Evolutionary conservation across 2,329 filamentous ascomycete genomes (phyloP), one percentile per base, ranked within the genome.

Genomic region (Chaetothyriales sp.): DNA sequence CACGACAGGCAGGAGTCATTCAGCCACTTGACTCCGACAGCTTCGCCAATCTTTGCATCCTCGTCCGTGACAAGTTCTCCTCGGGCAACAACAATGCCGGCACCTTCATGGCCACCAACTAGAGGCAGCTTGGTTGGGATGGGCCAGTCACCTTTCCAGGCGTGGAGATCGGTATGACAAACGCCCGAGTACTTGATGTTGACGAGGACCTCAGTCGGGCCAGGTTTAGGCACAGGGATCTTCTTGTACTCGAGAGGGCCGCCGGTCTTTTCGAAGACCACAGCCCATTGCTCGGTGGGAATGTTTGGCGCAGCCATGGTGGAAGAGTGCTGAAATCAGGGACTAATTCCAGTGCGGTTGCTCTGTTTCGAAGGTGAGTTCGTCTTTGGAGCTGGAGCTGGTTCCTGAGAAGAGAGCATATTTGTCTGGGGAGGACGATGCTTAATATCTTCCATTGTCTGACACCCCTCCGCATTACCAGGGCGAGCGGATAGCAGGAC

Each of bases 101-200:
- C 87, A 62, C 88, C 79, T 65, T 81, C 78, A 65, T 81, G 77
- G 12, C 63, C 63, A 64, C 89, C 89, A 51, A 95, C 83, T 15
- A 95, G 77, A 32, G 88, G 87, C 55, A 90, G 72, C 73, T 94
- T 94, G 64, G 78, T 78, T n/a, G 73, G 67, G 48, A 95, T 69
- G 48, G 89, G 88, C 88, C 88, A 95, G 73, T 95, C 88, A 52
- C 88, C 88, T 57, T 86, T 84, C 70, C 90, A 77, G 61, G 86
- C 86, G 65, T 83, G 79, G 2, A 82, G 75, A 67, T 93, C 86
- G 36, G 87, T 93, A 74, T 93, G 87, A 76, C 87, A 94, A 60
- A 94, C 87, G 65, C 87, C 87, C 25, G 83, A 85, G 75, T 79
- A 94, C 69, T 88, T 88, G 76, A 94, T 78, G 71, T 93, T 90